Evolutionary conservation across 305 asterid species (phyloP).

Genomic region (Fraxinus albicans): DNA sequence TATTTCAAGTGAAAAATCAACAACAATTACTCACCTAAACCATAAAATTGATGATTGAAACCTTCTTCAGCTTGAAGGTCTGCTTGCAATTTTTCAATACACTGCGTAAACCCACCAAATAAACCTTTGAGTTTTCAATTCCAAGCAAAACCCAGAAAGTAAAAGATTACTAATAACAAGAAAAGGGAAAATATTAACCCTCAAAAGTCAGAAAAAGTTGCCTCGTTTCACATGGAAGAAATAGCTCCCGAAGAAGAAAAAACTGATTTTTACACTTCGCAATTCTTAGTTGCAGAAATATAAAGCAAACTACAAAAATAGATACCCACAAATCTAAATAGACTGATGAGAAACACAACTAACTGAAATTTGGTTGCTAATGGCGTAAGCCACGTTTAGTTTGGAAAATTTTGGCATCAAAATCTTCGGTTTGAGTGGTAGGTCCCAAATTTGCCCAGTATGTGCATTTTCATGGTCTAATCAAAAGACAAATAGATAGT

Average conservation of each 20-base stretch:
- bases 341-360: constrained; percentile 7
- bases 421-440: constrained; percentile 7
- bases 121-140: constrained; percentile 12
- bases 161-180: constrained; percentile 15
- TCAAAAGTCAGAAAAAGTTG: background rate
- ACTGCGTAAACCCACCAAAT: constrained; percentile 15
- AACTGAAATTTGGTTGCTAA: constrained; percentile 14
- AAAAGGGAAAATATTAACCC: constrained; percentile 37
- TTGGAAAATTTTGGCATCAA: background rate
- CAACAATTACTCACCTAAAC: constrained; percentile 28
- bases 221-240: constrained; percentile 16
- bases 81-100: constrained; percentile 19
- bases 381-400: constrained; percentile 39
- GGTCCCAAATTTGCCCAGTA: constrained; percentile 29
- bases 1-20: constrained; percentile 11
- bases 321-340: constrained; percentile 8
- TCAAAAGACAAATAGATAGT: background rate
- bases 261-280: constrained; percentile 22
- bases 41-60: constrained; percentile 23
- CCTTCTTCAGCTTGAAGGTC: constrained; percentile 13
- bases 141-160: constrained; percentile 26
- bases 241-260: constrained; percentile 26
- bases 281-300: background rate
- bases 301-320: background rate
- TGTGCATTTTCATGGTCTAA: constrained; percentile 34